Evolutionary conservation across 805 yeast genomes (phyloP).

Genomic region (Pichia occidentalis): DNA sequence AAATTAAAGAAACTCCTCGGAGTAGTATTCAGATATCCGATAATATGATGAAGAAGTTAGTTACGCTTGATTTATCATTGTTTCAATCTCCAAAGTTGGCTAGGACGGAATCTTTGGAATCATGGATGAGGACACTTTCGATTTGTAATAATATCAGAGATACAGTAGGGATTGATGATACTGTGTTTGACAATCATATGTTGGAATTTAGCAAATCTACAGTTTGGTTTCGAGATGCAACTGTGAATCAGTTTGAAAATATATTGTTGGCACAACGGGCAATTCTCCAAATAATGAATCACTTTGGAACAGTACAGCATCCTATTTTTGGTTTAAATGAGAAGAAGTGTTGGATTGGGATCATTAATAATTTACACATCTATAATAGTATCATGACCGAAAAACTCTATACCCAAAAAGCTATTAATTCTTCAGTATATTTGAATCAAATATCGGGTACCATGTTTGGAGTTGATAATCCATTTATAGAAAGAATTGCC

Average conservation of each 20-base stretch:
- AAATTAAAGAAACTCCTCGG: conserved; percentile 33
- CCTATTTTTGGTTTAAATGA: not conserved
- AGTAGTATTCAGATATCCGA: conserved; percentile 18
- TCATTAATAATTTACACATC: conserved; percentile 34
- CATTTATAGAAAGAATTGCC: conserved; percentile 22
- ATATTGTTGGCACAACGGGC: conserved; percentile 38
- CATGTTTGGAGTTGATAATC: conserved; percentile 14
- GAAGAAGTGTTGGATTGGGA: conserved; percentile 17
- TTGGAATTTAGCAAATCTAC: conserved; percentile 18
- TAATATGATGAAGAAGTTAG: conserved; percentile 6
- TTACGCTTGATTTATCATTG: not conserved
- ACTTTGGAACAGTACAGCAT: not conserved
- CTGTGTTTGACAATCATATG: conserved; percentile 6
- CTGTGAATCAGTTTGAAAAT: conserved; percentile 35
- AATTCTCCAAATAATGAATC: conserved; percentile 27
- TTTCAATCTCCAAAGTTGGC: not conserved
- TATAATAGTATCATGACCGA: conserved; percentile 38
- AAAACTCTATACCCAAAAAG: conserved; percentile 39
- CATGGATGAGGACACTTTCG: conserved; percentile 31
- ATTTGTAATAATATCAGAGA: conserved; percentile 23
- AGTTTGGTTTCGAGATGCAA: conserved; percentile 34
- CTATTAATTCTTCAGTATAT: conserved; percentile 42
- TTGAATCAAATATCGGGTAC: conserved; percentile 34
- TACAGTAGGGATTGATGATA: conserved; percentile 11
- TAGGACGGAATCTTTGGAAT: conserved; percentile 13